Evolutionary conservation across 129 eudicot genomes (phyloP), one percentile per base, ranked within the genome.

Genomic region (Logfia minima): DNA sequence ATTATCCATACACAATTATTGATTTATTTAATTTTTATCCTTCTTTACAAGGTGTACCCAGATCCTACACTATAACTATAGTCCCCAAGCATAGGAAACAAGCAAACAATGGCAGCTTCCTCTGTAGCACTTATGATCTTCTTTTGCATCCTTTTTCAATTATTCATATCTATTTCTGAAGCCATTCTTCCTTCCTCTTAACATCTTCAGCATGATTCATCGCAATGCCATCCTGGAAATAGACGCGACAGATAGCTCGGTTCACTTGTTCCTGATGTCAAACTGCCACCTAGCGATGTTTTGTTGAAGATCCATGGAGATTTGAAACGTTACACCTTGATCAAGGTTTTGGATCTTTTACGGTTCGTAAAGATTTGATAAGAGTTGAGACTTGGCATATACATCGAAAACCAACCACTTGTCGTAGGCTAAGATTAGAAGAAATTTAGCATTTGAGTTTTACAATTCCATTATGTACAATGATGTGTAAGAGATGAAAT

Each of bases 121-220:
- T 80, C 84, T 4, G 32, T 74, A 21, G 37, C 73, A 31, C 72
- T 81, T 17, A 18, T 81, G 39, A 16, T 68, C 71, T 81, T 81
- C 65, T 68, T 81, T 24, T 41, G 80, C 58, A 34, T 81, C 10
- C 76, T 81, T 28, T 75, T 81, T 60, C 80, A 81, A 19, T 29
- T 81, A 17, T 81, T 81, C 71, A 17, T 58, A 19, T 81, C 84
- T 71, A 81, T 81, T 75, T 81, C 84, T 45, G 84, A 81, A 43
- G 58, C 80, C 66, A 60, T 81, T 68, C 64, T 81, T 75, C 84
- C 84, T 34, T 55, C 56, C 13, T 59, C 56, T 2, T 62, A 43
- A 79, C 70, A 51, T 70, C 64, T 29, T 39, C 68, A 26, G 23
- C 17, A 34, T 52, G 16, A 28, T 28, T 16, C n/a, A 11, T 67